Evolutionary conservation across 2,329 filamentous ascomycete species (phyloP).

Genomic region (Pseudogymnoascus sp.): DNA sequence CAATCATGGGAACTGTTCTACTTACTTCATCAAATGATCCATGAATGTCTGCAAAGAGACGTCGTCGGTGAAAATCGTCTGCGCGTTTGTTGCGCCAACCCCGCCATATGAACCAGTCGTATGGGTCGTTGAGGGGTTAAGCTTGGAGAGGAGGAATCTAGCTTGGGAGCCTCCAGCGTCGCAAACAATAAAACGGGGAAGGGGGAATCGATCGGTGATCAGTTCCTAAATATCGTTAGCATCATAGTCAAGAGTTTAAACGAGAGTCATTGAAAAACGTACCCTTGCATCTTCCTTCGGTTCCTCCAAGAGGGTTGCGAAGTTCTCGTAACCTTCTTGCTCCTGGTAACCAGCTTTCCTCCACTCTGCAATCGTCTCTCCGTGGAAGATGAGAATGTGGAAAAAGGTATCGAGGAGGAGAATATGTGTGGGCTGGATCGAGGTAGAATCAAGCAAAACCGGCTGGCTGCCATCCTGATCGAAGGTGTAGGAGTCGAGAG

Average conservation of each 20-base stretch:
- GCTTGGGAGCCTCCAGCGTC: slow-evolving; percentile 98
- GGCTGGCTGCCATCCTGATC: slow-evolving; percentile 89
- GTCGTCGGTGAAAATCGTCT: slow-evolving; percentile 98
- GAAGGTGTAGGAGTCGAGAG: slow-evolving; percentile 93
- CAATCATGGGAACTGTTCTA: slow-evolving; percentile 22
- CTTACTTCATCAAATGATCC: slow-evolving; percentile 99
- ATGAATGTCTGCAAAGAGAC: slow-evolving; percentile 98
- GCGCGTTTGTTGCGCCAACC: slow-evolving; percentile 75
- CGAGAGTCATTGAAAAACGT: slow-evolving; percentile 34
- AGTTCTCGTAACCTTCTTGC: slow-evolving; percentile 97
- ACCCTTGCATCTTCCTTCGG: slow-evolving; percentile 96
- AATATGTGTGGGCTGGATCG: slow-evolving; percentile 90
- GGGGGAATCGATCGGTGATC: slow-evolving; percentile 94
- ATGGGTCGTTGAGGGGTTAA: slow-evolving; percentile 96
- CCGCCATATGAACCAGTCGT: slow-evolving; percentile 89
- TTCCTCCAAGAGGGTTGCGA: slow-evolving; percentile 77
- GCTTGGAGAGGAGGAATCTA: slow-evolving; percentile 91
- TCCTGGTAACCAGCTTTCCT: slow-evolving; percentile 96
- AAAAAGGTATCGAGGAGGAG: slow-evolving; percentile 97
- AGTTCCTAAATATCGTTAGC: slow-evolving; percentile 59
- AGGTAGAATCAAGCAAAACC: slow-evolving; percentile 92
- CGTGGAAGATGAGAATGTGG: slow-evolving; percentile 98
- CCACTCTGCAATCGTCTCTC: slow-evolving; percentile 97
- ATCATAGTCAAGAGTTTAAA: slow-evolving; percentile 9
- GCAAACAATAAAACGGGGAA: slow-evolving; percentile 96